Evolutionary conservation across 352 stramenopile species (phyloP).

Genomic region (Phytopythium boreale): DNA sequence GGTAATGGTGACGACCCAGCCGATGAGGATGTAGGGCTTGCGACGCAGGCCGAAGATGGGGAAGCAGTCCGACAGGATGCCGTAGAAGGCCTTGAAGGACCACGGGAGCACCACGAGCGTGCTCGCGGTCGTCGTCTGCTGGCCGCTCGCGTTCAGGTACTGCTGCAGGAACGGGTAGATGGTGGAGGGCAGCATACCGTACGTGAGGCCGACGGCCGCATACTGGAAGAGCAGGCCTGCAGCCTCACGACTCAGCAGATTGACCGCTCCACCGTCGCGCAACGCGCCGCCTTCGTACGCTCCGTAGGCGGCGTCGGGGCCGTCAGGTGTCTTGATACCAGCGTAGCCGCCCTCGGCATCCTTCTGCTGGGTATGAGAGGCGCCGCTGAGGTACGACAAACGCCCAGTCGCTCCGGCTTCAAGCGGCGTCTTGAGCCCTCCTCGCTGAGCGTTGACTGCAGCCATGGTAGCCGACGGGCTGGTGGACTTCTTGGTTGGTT

Average conservation of each 20-base stretch:
- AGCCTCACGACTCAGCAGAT: conserved; percentile 20
- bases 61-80: conserved; percentile 2
- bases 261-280: conserved; percentile 12
- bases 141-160: conserved; percentile 1
- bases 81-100: background rate
- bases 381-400: conserved; percentile 4
- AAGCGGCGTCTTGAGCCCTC: conserved; percentile 5
- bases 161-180: conserved; percentile 9
- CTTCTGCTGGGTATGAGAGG: background rate
- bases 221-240: conserved; percentile 25
- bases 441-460: background rate
- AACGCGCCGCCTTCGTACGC: conserved; percentile 19
- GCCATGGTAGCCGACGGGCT: background rate
- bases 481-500: background rate
- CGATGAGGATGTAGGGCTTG: conserved; percentile 16
- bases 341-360: background rate
- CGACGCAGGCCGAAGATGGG: conserved; percentile 14
- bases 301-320: background rate
- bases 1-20: conserved; percentile 22
- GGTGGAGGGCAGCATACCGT: conserved; percentile 23
- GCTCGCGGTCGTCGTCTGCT: background rate
- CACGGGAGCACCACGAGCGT: background rate
- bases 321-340: conserved; percentile 9
- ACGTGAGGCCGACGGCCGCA: conserved; percentile 9
- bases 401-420: background rate